phyloP scores from a whole-genome alignment of 306 rosid genomes.

The Alnus rubra region DNA sequence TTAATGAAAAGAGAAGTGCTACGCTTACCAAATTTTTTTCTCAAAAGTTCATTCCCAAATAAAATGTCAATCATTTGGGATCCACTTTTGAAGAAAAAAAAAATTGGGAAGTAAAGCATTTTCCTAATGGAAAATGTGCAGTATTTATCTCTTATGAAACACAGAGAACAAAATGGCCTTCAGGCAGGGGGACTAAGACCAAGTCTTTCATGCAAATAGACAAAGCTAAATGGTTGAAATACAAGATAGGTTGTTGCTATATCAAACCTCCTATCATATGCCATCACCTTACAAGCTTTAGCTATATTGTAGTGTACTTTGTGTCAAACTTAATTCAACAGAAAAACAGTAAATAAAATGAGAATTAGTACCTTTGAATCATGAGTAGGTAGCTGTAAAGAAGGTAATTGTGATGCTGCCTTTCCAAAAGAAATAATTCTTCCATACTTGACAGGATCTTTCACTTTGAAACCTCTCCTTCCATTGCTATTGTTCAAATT shows the following conservation, averaged over 20 bases:
- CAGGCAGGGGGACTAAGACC: not conserved
- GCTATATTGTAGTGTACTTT: not conserved
- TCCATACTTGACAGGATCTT: constrained; percentile 49
- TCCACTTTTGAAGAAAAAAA: too few relatives aligned
- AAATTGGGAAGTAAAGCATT: too few relatives aligned
- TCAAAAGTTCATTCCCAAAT: too few relatives aligned
- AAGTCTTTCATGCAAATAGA: not conserved
- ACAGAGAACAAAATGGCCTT: not conserved
- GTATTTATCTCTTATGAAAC: not conserved
- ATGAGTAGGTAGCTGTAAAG: constrained; percentile 46
- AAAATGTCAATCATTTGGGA: too few relatives aligned
- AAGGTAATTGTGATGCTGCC: constrained; percentile 53
- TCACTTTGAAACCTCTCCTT: constrained; percentile 28
- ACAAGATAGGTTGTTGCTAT: not conserved
- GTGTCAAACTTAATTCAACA: not conserved
- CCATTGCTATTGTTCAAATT: constrained; percentile 26
- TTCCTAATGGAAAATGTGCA: not conserved
- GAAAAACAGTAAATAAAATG: constrained; percentile 1
- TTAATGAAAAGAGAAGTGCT: not conserved
- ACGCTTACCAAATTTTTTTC: too few relatives aligned
- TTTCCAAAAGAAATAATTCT: constrained; percentile 62
- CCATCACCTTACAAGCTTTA: not conserved
- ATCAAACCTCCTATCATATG: not conserved
- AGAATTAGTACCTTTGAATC: constrained; percentile 45
- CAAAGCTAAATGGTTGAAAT: not conserved